Evolutionary conservation across 164 flowering plant species (phyloP).

Genomic region (Macadamia tetraphylla): DNA sequence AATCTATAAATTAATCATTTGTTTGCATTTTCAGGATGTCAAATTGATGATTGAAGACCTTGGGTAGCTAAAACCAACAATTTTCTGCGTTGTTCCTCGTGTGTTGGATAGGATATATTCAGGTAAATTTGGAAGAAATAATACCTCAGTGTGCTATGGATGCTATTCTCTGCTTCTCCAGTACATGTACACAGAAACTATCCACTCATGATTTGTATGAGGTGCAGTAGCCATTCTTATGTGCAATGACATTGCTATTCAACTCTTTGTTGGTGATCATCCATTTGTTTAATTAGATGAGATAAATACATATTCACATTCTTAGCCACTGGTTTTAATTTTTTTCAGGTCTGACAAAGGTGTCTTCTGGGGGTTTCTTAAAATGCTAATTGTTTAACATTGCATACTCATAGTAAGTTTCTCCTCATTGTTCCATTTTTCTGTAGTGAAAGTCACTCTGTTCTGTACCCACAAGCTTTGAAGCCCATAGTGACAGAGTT

Average conservation of each 20-base stretch:
- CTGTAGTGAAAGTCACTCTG: no score
- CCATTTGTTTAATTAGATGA: background rate
- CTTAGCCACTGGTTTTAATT: constrained; percentile 10
- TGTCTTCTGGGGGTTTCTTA: constrained; percentile 61
- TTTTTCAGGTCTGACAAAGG: constrained; percentile 67
- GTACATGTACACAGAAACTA: background rate
- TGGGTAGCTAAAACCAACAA: constrained; percentile 81
- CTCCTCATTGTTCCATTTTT: background rate
- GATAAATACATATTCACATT: background rate
- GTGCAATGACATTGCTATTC: no score
- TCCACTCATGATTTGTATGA: no score
- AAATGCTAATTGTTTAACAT: constrained; percentile 53
- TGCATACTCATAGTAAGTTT: constrained; percentile 78
- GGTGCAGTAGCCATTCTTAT: no score
- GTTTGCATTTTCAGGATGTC: constrained; percentile 59
- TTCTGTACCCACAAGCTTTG: no score
- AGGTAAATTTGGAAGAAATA: constrained; percentile 30
- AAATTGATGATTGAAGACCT: constrained; percentile 81
- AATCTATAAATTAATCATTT: constrained; percentile 1
- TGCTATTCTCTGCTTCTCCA: constrained; percentile 3
- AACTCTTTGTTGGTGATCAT: background rate
- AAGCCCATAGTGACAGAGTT: no score
- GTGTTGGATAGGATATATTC: constrained; percentile 85
- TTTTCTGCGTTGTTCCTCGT: constrained; percentile 95
- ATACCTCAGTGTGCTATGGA: background rate